A percentile compares a stretch with the other conserved stretches of the same genome.
Conservation (phyloP, 257 asterid species). For the Penstemon davidsonii region DNA sequence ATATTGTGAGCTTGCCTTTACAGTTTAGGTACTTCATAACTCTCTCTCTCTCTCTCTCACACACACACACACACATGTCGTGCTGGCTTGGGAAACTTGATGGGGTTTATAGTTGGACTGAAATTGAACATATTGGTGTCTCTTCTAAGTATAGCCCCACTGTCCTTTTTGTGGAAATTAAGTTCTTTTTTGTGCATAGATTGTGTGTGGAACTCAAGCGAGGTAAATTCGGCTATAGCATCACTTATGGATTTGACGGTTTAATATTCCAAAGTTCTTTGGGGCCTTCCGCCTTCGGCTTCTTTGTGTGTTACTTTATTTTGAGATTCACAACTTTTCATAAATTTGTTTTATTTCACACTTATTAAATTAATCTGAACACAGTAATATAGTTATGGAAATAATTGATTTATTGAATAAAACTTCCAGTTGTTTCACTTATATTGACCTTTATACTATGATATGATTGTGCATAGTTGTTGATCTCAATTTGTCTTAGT, state of each 20-base stretch:
- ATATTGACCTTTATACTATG: neutral
- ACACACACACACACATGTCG: neutral
- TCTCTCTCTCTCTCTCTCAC: neutral
- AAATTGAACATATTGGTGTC: neutral
- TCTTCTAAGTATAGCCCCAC: too few relatives aligned
- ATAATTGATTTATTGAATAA: constrained; percentile 18
- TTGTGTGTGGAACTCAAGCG: too few relatives aligned
- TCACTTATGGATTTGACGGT: constrained; percentile 18
- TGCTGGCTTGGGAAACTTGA: neutral
- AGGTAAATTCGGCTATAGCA: neutral
- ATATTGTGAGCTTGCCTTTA: constrained; percentile 17
- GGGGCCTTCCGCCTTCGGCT: neutral
- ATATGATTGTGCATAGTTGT: neutral
- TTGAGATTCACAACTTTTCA: constrained; percentile 15
- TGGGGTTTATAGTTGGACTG: neutral
- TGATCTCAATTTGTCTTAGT: constrained; percentile 11
- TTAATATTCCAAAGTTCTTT: neutral
- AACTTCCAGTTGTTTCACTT: constrained; percentile 7
- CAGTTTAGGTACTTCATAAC: constrained; percentile 17
- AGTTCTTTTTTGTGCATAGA: too few relatives aligned
- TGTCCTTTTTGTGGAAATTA: too few relatives aligned
- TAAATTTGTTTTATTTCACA: neutral
- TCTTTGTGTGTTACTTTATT: neutral
- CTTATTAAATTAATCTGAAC: neutral
- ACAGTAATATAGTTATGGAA: constrained; percentile 3